A percentile compares a stretch with the other conserved stretches of the same genome.
Evolutionary conservation across 371 early-diverging fungal genomes (phyloP).

Genomic region (Mucor piriformis): DNA sequence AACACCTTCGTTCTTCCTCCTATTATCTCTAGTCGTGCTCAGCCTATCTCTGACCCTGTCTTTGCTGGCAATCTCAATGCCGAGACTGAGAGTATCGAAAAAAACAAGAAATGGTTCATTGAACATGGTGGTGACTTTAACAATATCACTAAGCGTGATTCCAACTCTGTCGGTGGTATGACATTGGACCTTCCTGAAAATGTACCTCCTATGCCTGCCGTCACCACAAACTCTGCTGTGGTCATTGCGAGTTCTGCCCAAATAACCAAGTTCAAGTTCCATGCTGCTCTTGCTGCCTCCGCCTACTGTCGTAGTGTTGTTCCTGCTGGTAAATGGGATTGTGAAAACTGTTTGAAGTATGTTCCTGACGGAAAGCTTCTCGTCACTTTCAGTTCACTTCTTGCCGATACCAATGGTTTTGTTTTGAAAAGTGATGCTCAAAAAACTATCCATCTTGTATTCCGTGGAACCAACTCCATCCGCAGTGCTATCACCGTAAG

Average conservation of each 20-base stretch:
- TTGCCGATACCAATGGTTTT: too few relatives aligned
- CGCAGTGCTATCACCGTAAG: too few relatives aligned
- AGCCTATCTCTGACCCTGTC: background rate
- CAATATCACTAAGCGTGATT: constrained; percentile 1
- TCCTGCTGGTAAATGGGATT: constrained; percentile 19
- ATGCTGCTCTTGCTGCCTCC: constrained; percentile 24
- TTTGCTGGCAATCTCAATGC: background rate
- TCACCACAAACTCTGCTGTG: background rate
- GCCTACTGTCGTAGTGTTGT: constrained; percentile 26
- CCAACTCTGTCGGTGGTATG: constrained; percentile 1
- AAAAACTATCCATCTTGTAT: too few relatives aligned
- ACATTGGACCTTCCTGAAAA: too few relatives aligned
- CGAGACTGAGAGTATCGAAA: background rate
- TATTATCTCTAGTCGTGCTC: constrained; percentile 1
- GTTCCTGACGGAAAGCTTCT: constrained; percentile 29
- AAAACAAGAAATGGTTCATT: constrained; percentile 10
- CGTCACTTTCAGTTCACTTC: too few relatives aligned
- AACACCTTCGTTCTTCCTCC: constrained; percentile 8
- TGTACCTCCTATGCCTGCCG: constrained; percentile 2
- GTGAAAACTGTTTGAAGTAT: constrained; percentile 15
- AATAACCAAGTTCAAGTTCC: constrained; percentile 8
- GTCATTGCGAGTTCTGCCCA: constrained; percentile 9
- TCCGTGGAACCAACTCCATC: too few relatives aligned
- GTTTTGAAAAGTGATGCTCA: too few relatives aligned
- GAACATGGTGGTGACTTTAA: constrained; percentile 7